Conservation (phyloP, 1,284 basidiomycete species). For the Schizopora paradoxa region DNA sequence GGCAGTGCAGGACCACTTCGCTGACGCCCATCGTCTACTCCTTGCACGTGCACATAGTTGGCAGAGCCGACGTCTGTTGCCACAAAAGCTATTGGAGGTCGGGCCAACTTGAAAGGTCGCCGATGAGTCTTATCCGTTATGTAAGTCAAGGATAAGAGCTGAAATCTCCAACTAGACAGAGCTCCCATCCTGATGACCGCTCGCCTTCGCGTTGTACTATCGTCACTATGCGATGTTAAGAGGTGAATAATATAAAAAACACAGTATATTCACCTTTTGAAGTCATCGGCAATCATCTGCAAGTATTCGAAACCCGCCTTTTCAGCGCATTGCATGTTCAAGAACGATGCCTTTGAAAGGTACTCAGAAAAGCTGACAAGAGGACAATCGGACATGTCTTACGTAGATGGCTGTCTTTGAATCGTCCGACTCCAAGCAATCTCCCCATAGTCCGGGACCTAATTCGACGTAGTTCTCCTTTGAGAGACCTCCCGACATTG, state of each 20-base stretch:
- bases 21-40: constrained; percentile 41
- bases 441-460: constrained; percentile 50
- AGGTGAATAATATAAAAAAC: constrained; percentile 1
- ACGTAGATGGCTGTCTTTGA: constrained; percentile 47
- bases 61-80: constrained; percentile 65
- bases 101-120: constrained; percentile 59
- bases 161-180: constrained; percentile 59
- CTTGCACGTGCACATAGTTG: constrained; percentile 49
- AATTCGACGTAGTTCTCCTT: constrained; percentile 44
- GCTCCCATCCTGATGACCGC: constrained; percentile 49
- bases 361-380: constrained; percentile 2
- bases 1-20: constrained; percentile 41
- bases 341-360: constrained; percentile 49
- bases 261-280: constrained; percentile 5
- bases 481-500: constrained; percentile 48
- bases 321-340: constrained; percentile 69
- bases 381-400: constrained; percentile 21
- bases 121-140: constrained; percentile 54
- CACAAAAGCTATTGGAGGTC: constrained; percentile 59
- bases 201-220: constrained; percentile 39
- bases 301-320: constrained; percentile 44
- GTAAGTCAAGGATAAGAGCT: constrained; percentile 55
- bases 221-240: constrained; percentile 34
- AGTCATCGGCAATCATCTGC: constrained; percentile 22
- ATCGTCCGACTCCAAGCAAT: constrained; percentile 40